Base-by-base conservation (phyloP, 768 basidiomycete genomes). In the Lentinula sp. region DNA sequence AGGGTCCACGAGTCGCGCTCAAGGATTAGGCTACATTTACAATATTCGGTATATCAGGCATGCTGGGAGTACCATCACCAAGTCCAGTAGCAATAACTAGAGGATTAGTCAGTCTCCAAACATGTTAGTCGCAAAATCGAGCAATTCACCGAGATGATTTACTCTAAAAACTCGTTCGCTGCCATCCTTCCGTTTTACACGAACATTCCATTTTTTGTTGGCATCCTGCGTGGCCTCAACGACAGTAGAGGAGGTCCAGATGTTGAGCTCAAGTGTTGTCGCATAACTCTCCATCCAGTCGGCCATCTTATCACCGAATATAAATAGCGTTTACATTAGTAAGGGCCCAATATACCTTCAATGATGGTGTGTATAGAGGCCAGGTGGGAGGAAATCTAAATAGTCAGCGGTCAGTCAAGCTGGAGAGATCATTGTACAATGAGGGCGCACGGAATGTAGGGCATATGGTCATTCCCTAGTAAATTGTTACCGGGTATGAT, bases 211-310 rank as follows among this genome's bases (percentile, higher is more conserved):
- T 1, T 64, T 67, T 58, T 64, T 64, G 63, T 32, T 18, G 18
- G 61, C 61, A n/a, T 71, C 34, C 70, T 73, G 70, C 8, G 60
- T 61, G 4, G 73, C 66, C 35, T 60, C 69, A 50, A 60, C 65
- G 32, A 79, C 67, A 18, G 60, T 64, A 1, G 77, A 67, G 1
- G 74, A 70, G 1, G 74, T 78, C 82, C 81, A 83, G 6, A 80
- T 73, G 57, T 82, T 75, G 57, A 84, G 70, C 39, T 83, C 82
- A n/a, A 82, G 72, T 16, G 70, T 65, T 6, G 73, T 65, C 3
- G 76, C 80, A 55, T 83, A 84, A 9, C 70, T 70, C 62, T 84
- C 82, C 23, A 83, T 64, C 77, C 78, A 84, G 62, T 82, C 77
- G 5, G 75, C 82, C 13, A 84, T 73, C 77, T 79, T 55, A 11